A percentile compares a stretch with the other conserved stretches of the same genome.
These are phyloP conservation scores for Conoideocrella luteorostrata DNA, from an alignment of 2,329 filamentous ascomycete genomes.

Conservation along the genomic window DNA sequence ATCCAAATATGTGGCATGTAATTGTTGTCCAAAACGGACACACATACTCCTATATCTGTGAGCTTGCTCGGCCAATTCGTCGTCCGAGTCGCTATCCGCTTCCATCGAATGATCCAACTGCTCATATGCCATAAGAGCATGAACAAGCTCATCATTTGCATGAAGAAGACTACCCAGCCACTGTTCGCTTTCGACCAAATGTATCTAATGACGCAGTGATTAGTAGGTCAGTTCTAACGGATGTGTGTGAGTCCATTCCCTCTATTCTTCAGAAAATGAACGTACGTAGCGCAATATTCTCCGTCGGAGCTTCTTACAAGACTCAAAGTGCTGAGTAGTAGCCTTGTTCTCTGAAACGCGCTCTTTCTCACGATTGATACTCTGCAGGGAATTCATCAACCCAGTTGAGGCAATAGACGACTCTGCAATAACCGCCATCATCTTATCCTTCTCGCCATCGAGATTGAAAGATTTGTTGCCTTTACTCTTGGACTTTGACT, in stretches of 20 bases:
- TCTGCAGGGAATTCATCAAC: conserved; percentile 76
- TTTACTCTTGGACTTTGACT: conserved; percentile 32
- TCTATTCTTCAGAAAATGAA: too few species aligned
- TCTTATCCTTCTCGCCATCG: conserved; percentile 78
- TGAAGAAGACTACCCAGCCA: conserved; percentile 87
- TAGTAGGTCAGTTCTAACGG: background rate
- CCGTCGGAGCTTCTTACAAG: conserved; percentile 76
- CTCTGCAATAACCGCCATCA: conserved; percentile 84
- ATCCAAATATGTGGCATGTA: too few species aligned
- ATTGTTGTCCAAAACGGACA: background rate
- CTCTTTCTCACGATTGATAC: conserved; percentile 83
- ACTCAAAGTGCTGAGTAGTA: conserved; percentile 72
- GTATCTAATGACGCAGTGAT: conserved; percentile 50
- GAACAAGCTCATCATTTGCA: conserved; percentile 93
- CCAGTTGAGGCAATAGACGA: conserved; percentile 88
- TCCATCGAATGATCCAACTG: conserved; percentile 84
- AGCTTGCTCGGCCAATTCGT: conserved; percentile 60
- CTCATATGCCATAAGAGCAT: conserved; percentile 88
- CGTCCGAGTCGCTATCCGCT: conserved; percentile 64
- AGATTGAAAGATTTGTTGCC: conserved; percentile 66
- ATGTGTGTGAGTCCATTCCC: too few species aligned
- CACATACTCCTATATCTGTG: conserved; percentile 55
- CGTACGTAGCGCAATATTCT: conserved; percentile 75
- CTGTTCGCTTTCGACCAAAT: conserved; percentile 83
- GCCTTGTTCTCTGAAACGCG: conserved; percentile 78